Base-by-base conservation (phyloP, 306 rosid species). In the Rubus idaeus region DNA sequence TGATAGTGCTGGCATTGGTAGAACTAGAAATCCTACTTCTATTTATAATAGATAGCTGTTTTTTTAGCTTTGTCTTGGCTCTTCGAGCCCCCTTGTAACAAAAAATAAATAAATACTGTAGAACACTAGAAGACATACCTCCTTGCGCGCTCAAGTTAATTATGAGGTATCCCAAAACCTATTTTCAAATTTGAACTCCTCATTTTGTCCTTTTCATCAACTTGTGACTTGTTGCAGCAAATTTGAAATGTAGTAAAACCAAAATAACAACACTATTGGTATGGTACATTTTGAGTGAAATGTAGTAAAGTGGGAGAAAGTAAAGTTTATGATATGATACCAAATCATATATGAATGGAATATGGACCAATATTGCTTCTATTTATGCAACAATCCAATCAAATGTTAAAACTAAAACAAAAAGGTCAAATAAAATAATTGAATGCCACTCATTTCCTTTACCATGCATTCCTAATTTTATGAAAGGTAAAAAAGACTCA, bases 141-240 rank as follows among this genome's bases (percentile, higher is more conserved):
- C 1, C 71, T 56, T 39, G 64, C 26, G 26, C 26, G 26, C 75
- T 52, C 18, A 60, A 60, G 41, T 12, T 26, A 60, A 30, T 52
- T 18, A 30, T 30, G 49, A 55, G 6, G 40, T 42, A 4, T 40
- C 53, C 50, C 26, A 40, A 39, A 20, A 72, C 76, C 65, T 55
- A 10, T n/a, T 39, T 71, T 71, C 64, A 52, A 56, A 21, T 41
- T 73, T 40, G n/a, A 37, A 21, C 42, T 20, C 53, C 42, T n/a
- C 51, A n/a, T 72, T 72, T 53, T 72, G 13, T 72, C 39, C 5
- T 53, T 71, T 39, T n/a, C 17, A 13, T 70, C 46, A 35, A 46
- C 62, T 37, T 9, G 30, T 16, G 18, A 50, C 14, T 17, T 51
- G 30, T 10, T 10, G 52, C 17, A 52, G 62, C 4, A 51, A 42